A percentile compares a stretch with the other conserved stretches of the same genome.
Evolutionary conservation across 768 basidiomycete species (phyloP).

Genomic region (Boletus rubescentipes): DNA sequence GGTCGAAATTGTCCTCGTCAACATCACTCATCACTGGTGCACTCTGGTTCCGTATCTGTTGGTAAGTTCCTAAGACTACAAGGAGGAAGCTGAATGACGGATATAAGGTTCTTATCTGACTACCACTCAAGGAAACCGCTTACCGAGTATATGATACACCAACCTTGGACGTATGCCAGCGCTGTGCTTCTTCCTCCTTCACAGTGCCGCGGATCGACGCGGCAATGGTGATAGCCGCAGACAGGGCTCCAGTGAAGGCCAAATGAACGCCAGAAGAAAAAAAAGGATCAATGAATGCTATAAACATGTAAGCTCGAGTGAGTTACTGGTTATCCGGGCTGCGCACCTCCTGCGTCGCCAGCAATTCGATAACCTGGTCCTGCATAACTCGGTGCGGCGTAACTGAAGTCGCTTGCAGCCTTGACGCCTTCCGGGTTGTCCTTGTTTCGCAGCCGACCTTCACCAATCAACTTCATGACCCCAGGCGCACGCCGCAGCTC

Average conservation of each 20-base stretch:
- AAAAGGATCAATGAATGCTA: conserved; percentile 16
- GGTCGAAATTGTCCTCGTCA: conserved; percentile 13
- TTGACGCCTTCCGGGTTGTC: background rate
- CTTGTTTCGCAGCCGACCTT: background rate
- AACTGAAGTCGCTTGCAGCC: background rate
- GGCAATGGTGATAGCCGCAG: conserved; percentile 9
- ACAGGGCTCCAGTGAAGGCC: conserved; percentile 9
- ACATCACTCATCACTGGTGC: conserved; percentile 10
- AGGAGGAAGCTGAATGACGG: conserved; percentile 10
- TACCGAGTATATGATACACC: conserved; percentile 10
- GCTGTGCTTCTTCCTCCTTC: conserved; percentile 8
- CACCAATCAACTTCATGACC: background rate
- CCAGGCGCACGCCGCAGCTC: background rate
- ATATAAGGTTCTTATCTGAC: too few relatives aligned
- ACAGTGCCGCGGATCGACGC: conserved; percentile 6
- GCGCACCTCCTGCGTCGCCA: conserved; percentile 53
- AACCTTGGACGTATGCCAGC: conserved; percentile 13
- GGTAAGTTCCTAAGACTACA: conserved; percentile 9
- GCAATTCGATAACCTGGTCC: conserved; percentile 45
- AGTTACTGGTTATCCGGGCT: too few relatives aligned
- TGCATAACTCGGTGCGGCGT: background rate
- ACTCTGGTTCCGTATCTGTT: conserved; percentile 15
- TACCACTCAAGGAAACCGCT: background rate
- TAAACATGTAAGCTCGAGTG: background rate
- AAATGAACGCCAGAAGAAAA: conserved; percentile 12